Base-by-base conservation (phyloP, 2,329 filamentous ascomycete species). In the Aureobasidium zeae region DNA sequence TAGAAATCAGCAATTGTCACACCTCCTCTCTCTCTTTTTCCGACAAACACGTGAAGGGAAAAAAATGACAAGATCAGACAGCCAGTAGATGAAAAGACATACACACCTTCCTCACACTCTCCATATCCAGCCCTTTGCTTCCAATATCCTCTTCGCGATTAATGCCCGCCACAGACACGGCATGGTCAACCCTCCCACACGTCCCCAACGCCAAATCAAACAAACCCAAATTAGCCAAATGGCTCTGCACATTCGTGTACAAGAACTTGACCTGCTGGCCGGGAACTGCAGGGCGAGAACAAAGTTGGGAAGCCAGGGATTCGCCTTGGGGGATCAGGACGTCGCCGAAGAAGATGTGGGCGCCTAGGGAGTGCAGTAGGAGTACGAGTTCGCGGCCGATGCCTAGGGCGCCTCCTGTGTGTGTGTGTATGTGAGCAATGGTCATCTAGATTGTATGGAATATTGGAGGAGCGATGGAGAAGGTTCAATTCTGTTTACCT, bases 101-200 rank as follows among this genome's bases (percentile, higher is more conserved):
- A 63, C 55, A 49, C 51, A 63, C 65, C 53, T 63, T 53, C 22
- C 61, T 58, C 16, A 74, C 60, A 7, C 57, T 64, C 25, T 68
- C 62, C 11, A 71, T 50, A 5, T 61, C 66, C 28, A 73, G 53
- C 2, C 57, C 55, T 2, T 64, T 62, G 33, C 70, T 68, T 45
- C 70, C 70, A 58, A 66, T 68, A 31, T 66, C 63, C 0, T 57
- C 59, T 5, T 61, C 59, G 47, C 72, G 70, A 12, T 60, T 58
- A 4, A 69, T 63, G 0, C 67, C 71, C 1, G 71, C 71, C 22
- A 63, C 68, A 3, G 65, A 65, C 15, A 72, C 61, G 4, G 70
- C 71, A 47, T 70, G 65, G 46, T 75, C 71, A 16, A 74, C 62
- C 5, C 57, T 58, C 3, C 67, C 66, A 46, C 69, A 67, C n/a